Evolutionary conservation across 192 early-diverging fungal species (phyloP).

Genomic region (Mortierella claussenii): DNA sequence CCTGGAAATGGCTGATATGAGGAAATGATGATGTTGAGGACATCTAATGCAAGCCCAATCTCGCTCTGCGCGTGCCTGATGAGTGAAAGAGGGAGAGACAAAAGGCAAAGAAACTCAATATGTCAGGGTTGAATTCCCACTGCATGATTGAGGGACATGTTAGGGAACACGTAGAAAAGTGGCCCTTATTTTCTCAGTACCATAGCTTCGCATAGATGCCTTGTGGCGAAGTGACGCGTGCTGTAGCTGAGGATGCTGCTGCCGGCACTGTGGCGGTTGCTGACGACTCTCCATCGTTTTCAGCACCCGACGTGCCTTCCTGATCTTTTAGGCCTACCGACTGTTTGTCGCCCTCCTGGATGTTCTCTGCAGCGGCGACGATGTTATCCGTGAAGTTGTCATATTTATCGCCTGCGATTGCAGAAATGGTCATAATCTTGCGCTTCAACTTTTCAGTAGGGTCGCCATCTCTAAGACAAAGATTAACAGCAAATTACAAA

Average conservation of each 20-base stretch:
- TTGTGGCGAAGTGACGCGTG: conserved; percentile 33
- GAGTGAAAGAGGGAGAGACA: too few relatives aligned
- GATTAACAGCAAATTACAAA: too few relatives aligned
- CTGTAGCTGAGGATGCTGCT: not conserved
- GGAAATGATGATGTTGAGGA: conserved; percentile 46
- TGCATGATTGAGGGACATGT: not conserved
- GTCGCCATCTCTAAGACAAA: conserved; percentile 38
- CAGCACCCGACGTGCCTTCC: not conserved
- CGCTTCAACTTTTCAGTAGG: conserved; percentile 47
- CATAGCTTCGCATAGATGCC: conserved; percentile 41
- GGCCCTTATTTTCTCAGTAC: too few relatives aligned
- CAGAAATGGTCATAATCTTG: conserved; percentile 34
- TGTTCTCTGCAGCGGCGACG: not conserved
- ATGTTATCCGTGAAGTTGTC: conserved; percentile 44
- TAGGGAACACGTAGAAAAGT: too few relatives aligned
- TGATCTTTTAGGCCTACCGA: not conserved
- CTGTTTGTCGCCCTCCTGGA: not conserved
- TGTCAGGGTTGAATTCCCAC: too few relatives aligned
- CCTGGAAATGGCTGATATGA: conserved; percentile 25
- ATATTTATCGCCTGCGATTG: conserved; percentile 36
- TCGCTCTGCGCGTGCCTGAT: conserved; percentile 52
- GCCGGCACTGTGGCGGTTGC: not conserved
- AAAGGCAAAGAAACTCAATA: too few relatives aligned
- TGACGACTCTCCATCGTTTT: not conserved
- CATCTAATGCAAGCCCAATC: conserved; percentile 44